These are phyloP conservation scores for Leccinum barrowsii DNA, from an alignment of 768 basidiomycete genomes.

Conservation along the genomic window DNA sequence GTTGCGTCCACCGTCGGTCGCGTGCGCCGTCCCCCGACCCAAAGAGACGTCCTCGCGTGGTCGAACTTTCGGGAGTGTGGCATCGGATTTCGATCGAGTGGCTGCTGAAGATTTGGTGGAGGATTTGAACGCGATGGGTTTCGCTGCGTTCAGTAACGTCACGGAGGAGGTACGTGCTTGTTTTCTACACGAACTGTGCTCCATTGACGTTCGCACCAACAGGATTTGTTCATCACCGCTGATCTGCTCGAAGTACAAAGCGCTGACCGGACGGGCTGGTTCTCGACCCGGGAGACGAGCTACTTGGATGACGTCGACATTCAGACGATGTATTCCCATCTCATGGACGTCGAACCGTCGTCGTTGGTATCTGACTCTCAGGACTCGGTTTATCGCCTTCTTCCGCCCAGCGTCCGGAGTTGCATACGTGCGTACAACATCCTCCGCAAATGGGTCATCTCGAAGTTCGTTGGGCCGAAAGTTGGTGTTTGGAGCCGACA, in stretches of 20 bases:
- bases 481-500: conserved; percentile 64
- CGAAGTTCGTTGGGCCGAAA: conserved; percentile 61
- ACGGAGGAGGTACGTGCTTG: conserved; percentile 60
- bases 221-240: conserved; percentile 77
- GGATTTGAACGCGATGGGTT: conserved; percentile 72
- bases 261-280: conserved; percentile 79
- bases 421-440: conserved; percentile 75
- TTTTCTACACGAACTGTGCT: not conserved
- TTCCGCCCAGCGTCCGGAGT: conserved; percentile 73
- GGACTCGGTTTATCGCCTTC: conserved; percentile 66
- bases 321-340: conserved; percentile 71
- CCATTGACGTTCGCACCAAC: conserved; percentile 3
- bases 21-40: conserved; percentile 27
- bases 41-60: not conserved
- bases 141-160: conserved; percentile 71
- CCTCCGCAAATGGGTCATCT: conserved; percentile 75
- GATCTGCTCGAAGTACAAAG: conserved; percentile 82
- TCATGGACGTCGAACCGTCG: conserved; percentile 72
- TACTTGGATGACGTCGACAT: conserved; percentile 66
- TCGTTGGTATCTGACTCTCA: conserved; percentile 67
- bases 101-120: conserved; percentile 71
- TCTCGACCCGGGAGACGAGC: conserved; percentile 51
- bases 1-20: conserved; percentile 49
- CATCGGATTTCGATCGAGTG: conserved; percentile 62
- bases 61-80: conserved; percentile 37